These are phyloP conservation scores for Discostella stelligeroides DNA, from an alignment of 108 stramenopile species.

Conservation along the genomic window DNA sequence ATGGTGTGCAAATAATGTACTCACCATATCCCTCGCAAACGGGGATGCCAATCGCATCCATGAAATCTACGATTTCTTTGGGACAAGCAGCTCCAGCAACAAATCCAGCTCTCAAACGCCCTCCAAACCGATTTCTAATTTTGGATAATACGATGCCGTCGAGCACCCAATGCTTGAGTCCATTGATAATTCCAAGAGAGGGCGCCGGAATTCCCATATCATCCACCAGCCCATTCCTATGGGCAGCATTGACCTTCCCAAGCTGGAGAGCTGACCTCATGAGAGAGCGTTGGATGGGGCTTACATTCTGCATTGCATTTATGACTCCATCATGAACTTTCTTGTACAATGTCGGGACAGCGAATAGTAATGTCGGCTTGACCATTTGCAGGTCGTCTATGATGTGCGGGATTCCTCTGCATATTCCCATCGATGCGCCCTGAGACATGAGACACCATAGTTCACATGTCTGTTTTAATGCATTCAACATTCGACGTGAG, in stretches of 20 bases:
- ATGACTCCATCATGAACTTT: slow-evolving; percentile 95
- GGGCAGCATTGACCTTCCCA: slow-evolving; percentile 59
- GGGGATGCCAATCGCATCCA: slow-evolving; percentile 93
- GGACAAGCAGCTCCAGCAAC: slow-evolving; percentile 92
- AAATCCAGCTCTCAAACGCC: slow-evolving; percentile 80
- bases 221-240: slow-evolving; percentile 34
- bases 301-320: slow-evolving; percentile 79
- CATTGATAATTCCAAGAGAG: slow-evolving; percentile 62
- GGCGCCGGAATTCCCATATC: slow-evolving; percentile 16
- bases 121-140: slow-evolving; percentile 92
- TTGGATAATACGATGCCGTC: slow-evolving; percentile 86
- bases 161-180: slow-evolving; percentile 56
- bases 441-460: slow-evolving; percentile 85
- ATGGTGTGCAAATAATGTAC: slow-evolving; percentile 43
- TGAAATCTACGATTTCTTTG: slow-evolving; percentile 88
- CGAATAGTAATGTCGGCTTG: slow-evolving; percentile 85
- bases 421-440: slow-evolving; percentile 87
- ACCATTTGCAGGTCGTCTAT: slow-evolving; percentile 82
- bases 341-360: slow-evolving; percentile 97
- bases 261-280: slow-evolving; percentile 74
- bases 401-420: slow-evolving; percentile 79
- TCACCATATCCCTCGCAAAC: slow-evolving; percentile 88
- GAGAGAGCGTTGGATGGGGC: slow-evolving; percentile 61
- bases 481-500: slow-evolving; percentile 96
- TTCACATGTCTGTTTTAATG: slow-evolving; percentile 95